These are phyloP conservation scores for Penicillium egyptiacum DNA, from an alignment of 495 filamentous ascomycete species.

Conservation along the genomic window DNA sequence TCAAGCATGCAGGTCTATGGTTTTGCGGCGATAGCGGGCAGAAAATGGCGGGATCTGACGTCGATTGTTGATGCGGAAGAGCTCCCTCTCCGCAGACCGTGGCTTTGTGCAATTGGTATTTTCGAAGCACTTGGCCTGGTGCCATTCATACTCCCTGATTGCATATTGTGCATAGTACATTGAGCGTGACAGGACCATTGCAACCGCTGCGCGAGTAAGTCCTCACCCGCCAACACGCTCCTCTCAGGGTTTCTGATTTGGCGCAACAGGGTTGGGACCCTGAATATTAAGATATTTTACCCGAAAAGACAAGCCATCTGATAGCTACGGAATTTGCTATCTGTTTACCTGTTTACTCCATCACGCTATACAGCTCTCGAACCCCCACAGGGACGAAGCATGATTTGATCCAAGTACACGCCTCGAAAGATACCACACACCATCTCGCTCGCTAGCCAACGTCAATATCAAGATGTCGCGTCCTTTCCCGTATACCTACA, in stretches of 20 bases:
- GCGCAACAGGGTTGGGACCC: not conserved
- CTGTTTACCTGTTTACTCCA: not conserved
- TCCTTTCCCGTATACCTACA: constrained; percentile 83
- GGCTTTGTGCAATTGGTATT: constrained; percentile 14
- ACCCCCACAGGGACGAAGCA: constrained; percentile 17
- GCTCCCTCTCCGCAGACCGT: constrained; percentile 25
- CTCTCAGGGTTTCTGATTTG: constrained; percentile 7
- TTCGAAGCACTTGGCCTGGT: not conserved
- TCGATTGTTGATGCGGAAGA: constrained; percentile 36
- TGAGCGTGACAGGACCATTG: constrained; percentile 1
- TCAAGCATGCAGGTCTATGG: constrained; percentile 10
- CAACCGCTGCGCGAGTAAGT: constrained; percentile 12
- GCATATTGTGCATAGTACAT: not conserved
- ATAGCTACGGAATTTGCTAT: not conserved
- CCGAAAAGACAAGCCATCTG: not conserved
- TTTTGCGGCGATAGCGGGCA: constrained; percentile 6
- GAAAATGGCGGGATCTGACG: constrained; percentile 28
- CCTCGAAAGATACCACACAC: constrained; percentile 1
- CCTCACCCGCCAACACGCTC: not conserved
- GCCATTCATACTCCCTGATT: not conserved
- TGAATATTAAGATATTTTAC: not conserved
- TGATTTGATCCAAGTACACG: constrained; percentile 19
- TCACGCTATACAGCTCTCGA: not conserved
- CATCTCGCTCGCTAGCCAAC: not conserved
- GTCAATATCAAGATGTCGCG: constrained; percentile 57